A percentile compares a stretch with the other conserved stretches of the same genome.
Evolutionary conservation across 331 rosid species (phyloP).

Genomic region (Stylosanthes scabra): DNA sequence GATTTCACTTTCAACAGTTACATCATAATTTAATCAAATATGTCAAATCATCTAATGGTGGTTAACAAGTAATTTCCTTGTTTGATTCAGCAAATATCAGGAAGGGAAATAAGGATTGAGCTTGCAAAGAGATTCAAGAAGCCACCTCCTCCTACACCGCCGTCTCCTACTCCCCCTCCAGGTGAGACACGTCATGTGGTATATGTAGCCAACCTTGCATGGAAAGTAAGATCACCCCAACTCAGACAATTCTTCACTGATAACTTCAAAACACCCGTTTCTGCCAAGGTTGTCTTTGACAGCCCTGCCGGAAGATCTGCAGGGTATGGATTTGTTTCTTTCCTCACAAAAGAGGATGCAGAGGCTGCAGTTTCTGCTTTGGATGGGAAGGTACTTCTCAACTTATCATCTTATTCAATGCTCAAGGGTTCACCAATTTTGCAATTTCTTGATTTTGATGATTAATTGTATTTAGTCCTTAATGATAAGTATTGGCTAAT

Average conservation of each 20-base stretch:
- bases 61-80: no score
- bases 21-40: no score
- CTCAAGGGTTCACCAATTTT: constrained; percentile 4
- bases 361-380: constrained; percentile 74
- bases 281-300: constrained; percentile 87
- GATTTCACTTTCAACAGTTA: no score
- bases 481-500: not conserved
- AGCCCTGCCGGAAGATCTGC: constrained; percentile 67
- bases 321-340: constrained; percentile 91
- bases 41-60: no score
- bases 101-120: constrained; percentile 71
- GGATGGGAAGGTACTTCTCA: constrained; percentile 75
- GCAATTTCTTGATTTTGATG: constrained; percentile 2
- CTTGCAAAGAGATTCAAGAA: constrained; percentile 75
- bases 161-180: constrained; percentile 51
- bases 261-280: constrained; percentile 73
- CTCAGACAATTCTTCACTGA: constrained; percentile 70
- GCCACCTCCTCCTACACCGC: constrained; percentile 66
- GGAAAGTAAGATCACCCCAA: constrained; percentile 84
- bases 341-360: constrained; percentile 76
- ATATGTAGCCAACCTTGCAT: constrained; percentile 77
- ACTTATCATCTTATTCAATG: constrained; percentile 23
- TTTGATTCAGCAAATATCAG: constrained; percentile 69
- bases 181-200: constrained; percentile 67
- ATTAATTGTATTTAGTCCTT: constrained; percentile 22